Evolutionary conservation across 768 basidiomycete genomes (phyloP).

Genomic region (Terana coerulea): DNA sequence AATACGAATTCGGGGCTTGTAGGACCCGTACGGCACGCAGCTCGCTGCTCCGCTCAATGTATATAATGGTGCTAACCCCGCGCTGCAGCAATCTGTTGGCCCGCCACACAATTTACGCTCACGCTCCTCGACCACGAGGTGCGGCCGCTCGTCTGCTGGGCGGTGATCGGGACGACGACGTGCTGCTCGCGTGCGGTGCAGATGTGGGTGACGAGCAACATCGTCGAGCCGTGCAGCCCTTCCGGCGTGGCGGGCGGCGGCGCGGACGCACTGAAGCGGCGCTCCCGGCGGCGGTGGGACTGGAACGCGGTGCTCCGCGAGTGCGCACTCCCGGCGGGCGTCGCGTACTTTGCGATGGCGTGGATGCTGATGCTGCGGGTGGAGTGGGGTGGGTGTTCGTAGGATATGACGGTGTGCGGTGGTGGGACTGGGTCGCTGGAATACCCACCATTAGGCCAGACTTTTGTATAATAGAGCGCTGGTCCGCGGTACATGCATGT

Average conservation of each 20-base stretch:
- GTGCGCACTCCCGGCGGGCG: slow-evolving; percentile 70
- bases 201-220: slow-evolving; percentile 95
- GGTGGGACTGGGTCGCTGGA: slow-evolving; percentile 94
- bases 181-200: slow-evolving; percentile 80
- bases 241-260: slow-evolving; percentile 1
- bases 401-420: too few species aligned
- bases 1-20: too few species aligned
- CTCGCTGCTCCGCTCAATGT: too few species aligned
- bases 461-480: too few species aligned
- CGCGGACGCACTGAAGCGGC: slow-evolving; percentile 12
- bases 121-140: slow-evolving; percentile 62
- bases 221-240: slow-evolving; percentile 32
- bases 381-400: slow-evolving; percentile 25
- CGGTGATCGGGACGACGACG: slow-evolving; percentile 85
- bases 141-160: slow-evolving; percentile 87
- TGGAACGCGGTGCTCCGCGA: slow-evolving; percentile 68
- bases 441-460: too few species aligned
- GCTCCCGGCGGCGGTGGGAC: slow-evolving; percentile 68
- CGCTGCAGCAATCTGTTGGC: slow-evolving; percentile 82
- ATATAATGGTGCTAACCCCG: too few species aligned
- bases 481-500: too few species aligned
- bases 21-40: too few species aligned
- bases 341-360: slow-evolving; percentile 77
- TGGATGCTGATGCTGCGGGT: slow-evolving; percentile 51
- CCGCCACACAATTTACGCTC: slow-evolving; percentile 84